Conservation (phyloP, 2,329 filamentous ascomycete genomes). For the Scytalidium sp. region DNA sequence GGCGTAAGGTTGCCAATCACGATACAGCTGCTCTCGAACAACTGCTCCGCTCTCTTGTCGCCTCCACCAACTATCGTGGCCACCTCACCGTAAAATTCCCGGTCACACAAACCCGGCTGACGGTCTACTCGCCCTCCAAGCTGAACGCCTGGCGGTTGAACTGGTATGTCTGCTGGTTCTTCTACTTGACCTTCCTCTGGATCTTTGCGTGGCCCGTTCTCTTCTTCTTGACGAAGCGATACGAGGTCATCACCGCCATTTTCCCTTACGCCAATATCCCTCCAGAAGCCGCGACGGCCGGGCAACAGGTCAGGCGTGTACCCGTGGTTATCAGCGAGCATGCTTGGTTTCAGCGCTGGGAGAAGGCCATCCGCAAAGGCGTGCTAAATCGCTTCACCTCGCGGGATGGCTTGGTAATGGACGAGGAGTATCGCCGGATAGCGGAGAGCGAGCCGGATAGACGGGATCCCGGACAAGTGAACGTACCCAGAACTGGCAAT, state of each 20-base stretch:
- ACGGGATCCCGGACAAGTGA: constrained; percentile 3
- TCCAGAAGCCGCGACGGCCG: constrained; percentile 7
- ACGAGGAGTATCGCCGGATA: constrained; percentile 50
- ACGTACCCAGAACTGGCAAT: constrained; percentile 30
- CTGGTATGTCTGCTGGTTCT: constrained; percentile 61
- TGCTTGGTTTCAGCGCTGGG: constrained; percentile 64
- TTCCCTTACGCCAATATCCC: constrained; percentile 33
- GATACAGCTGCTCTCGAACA: constrained; percentile 51
- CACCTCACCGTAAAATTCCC: constrained; percentile 57
- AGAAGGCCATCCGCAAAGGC: constrained; percentile 54
- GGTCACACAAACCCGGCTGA: constrained; percentile 50
- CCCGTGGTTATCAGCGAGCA: constrained; percentile 36
- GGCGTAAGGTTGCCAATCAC: constrained; percentile 55
- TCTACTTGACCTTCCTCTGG: constrained; percentile 65
- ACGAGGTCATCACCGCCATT: constrained; percentile 58
- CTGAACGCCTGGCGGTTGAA: constrained; percentile 65
- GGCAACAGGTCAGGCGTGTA: constrained; percentile 5
- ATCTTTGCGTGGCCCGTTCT: constrained; percentile 69
- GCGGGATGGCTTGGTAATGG: constrained; percentile 48
- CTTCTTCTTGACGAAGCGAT: constrained; percentile 64
- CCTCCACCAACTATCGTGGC: constrained; percentile 66
- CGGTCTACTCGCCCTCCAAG: constrained; percentile 61
- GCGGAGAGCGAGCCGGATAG: constrained; percentile 32
- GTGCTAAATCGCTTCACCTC: constrained; percentile 47
- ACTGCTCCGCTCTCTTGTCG: constrained; percentile 54